Conservation (phyloP, 345 rosid species). For the Eucalyptus regnans region DNA sequence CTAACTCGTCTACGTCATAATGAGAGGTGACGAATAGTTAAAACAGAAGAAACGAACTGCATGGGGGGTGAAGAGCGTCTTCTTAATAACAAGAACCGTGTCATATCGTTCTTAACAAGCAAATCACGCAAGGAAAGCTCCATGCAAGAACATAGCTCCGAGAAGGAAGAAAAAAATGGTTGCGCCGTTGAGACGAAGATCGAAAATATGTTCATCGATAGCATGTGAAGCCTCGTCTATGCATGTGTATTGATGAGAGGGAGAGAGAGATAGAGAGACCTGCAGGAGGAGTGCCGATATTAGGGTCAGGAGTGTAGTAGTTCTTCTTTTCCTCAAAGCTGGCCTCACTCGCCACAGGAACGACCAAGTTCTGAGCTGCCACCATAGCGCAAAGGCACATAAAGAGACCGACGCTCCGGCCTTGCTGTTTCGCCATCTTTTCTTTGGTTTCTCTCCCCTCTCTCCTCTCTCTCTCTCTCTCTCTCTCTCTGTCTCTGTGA, state of each 20-base stretch:
- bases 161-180: neutral
- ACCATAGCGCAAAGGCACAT: conserved; percentile 30
- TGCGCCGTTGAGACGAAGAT: neutral
- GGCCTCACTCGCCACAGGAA: conserved; percentile 20
- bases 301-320: conserved; percentile 53
- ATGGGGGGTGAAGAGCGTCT: neutral
- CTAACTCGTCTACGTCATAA: neutral
- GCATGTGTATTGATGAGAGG: neutral
- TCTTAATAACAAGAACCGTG: neutral
- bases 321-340: conserved; percentile 47
- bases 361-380: conserved; percentile 25
- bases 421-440: conserved; percentile 16
- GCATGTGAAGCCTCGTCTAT: neutral
- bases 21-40: neutral
- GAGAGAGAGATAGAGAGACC: conserved; percentile 2
- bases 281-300: conserved; percentile 35
- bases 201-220: neutral
- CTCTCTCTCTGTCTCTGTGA: neutral
- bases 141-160: neutral
- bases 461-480: neutral
- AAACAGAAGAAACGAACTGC: neutral
- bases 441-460: neutral
- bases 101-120: neutral
- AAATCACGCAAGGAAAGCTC: neutral
- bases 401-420: conserved; percentile 2